Base-by-base conservation (phyloP, 148 eudicot species). In the Limonium bicolor region DNA sequence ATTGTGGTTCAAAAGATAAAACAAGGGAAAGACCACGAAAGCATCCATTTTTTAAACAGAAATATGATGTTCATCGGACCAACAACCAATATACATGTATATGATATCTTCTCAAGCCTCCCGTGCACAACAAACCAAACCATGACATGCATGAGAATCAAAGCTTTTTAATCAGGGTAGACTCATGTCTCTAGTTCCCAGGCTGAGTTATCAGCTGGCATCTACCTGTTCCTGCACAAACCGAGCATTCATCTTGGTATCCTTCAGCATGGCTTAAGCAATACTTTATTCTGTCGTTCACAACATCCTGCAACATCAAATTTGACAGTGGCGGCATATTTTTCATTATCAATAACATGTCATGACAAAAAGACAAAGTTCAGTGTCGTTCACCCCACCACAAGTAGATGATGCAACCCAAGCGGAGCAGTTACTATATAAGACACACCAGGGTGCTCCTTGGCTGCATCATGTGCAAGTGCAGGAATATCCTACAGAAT, bases 401-500 rank as follows among this genome's bases (percentile, higher is more conserved):
- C 93, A 40, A 90, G 82, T 37, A 62, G 54, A 48, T 75, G 71
- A 51, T 90, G 97, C 37, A 84, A 67, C 43, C 97, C 97, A 49
- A 90, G 77, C 27, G 97, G 97, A 25, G 97, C 95, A n/a, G 97
- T 84, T 45, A 90, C 63, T 16, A 90, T 45, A 53, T 90, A 90
- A 36, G 82, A 53, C 17, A 84, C 73, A 13, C 78, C 93, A 21
- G 85, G 87, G 59, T 80, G 76, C 58, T 78, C 80, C 64, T 65
- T 59, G 28, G 97, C 97, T 60, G 95, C 95, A 55, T 77, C 93
- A 65, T 76, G 93, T 57, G 95, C 77, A 48, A 84, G 73, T 16
- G 71, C 71, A 49, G 97, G 97, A 53, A 90, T 90, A 57, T 90
- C 97, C 97, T 90, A 62, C 32, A 62, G 41, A 52, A 25, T 24